A percentile compares a stretch with the other conserved stretches of the same genome.
phyloP scores from a whole-genome alignment of 2,329 filamentous ascomycete species.

The Colletotrichum trifolii region DNA sequence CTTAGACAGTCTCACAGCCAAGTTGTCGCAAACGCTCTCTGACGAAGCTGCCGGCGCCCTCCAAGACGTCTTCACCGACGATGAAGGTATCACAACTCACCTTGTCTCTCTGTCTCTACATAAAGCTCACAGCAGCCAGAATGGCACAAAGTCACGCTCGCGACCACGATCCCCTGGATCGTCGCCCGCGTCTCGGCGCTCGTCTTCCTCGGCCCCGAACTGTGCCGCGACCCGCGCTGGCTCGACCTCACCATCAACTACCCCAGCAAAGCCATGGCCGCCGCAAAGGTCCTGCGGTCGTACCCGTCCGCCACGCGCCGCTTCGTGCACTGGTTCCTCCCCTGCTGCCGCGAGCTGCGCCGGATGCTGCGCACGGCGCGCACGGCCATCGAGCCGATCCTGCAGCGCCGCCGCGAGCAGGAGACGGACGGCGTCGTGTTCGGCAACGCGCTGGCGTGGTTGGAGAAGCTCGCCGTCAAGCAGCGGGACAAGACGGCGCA shows the following conservation, averaged over 20 bases:
- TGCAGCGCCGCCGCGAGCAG: slow-evolving; percentile 41
- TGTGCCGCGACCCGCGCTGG: slow-evolving; percentile 60
- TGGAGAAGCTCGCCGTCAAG: slow-evolving; percentile 44
- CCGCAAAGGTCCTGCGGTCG: slow-evolving; percentile 50
- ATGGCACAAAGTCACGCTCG: slow-evolving; percentile 32
- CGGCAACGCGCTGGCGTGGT: slow-evolving; percentile 56
- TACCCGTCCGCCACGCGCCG: slow-evolving; percentile 53
- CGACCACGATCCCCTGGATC: slow-evolving; percentile 38
- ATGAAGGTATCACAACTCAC: slow-evolving; percentile 5
- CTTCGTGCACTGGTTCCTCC: slow-evolving; percentile 57
- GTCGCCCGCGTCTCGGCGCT: slow-evolving; percentile 61
- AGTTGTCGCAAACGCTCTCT: slow-evolving; percentile 12
- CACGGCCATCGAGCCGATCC: slow-evolving; percentile 48
- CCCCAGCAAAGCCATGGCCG: slow-evolving; percentile 51
- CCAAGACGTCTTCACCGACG: slow-evolving; percentile 9
- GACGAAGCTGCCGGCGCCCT: slow-evolving; percentile 14
- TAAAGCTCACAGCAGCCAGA: slow-evolving; percentile 34
- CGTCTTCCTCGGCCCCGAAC: slow-evolving; percentile 57
- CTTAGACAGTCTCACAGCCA: not conserved
- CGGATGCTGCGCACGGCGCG: slow-evolving; percentile 50
- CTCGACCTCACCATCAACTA: slow-evolving; percentile 56
- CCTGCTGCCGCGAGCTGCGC: slow-evolving; percentile 50
- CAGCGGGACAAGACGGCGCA: slow-evolving; percentile 65
- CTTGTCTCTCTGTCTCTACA: too few species aligned
- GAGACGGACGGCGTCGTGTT: slow-evolving; percentile 42